phyloP scores from a whole-genome alignment of 177 flowering plant species.

The Telopea speciosissima region DNA sequence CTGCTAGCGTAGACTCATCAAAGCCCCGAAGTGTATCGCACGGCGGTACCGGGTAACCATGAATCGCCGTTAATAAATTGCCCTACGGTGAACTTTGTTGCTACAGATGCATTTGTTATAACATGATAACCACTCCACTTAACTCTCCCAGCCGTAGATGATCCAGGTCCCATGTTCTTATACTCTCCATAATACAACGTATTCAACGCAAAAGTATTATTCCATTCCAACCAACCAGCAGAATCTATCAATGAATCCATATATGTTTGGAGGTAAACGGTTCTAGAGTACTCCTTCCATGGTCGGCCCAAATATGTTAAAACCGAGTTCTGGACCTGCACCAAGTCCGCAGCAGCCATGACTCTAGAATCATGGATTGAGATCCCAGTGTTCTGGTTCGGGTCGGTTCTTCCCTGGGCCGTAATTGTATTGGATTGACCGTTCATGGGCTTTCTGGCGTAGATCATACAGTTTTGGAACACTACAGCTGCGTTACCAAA shows the following conservation, averaged over 20 bases:
- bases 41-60: background rate
- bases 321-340: slow-evolving; percentile 20
- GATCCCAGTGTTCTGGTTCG: slow-evolving; percentile 51
- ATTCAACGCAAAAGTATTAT: slow-evolving; percentile 25
- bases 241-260: slow-evolving; percentile 32
- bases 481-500: slow-evolving; percentile 80
- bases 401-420: slow-evolving; percentile 55
- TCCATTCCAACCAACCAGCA: slow-evolving; percentile 49
- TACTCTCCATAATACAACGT: slow-evolving; percentile 43
- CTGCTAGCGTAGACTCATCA: no score
- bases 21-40: background rate
- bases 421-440: slow-evolving; percentile 36
- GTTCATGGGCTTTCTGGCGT: slow-evolving; percentile 31
- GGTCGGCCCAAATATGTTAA: slow-evolving; percentile 49
- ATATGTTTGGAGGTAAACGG: slow-evolving; percentile 30
- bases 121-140: background rate
- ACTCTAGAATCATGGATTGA: slow-evolving; percentile 41
- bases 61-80: background rate
- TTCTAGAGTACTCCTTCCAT: slow-evolving; percentile 49
- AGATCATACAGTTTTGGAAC: slow-evolving; percentile 48
- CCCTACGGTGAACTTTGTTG: background rate
- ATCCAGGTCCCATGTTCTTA: slow-evolving; percentile 23
- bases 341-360: slow-evolving; percentile 33
- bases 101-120: background rate
- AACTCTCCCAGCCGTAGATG: background rate